A percentile compares a stretch with the other conserved stretches of the same genome.
These are phyloP conservation scores for Neobulgaria alba DNA, from an alignment of 2,329 filamentous ascomycete genomes.

Conservation along the genomic window DNA sequence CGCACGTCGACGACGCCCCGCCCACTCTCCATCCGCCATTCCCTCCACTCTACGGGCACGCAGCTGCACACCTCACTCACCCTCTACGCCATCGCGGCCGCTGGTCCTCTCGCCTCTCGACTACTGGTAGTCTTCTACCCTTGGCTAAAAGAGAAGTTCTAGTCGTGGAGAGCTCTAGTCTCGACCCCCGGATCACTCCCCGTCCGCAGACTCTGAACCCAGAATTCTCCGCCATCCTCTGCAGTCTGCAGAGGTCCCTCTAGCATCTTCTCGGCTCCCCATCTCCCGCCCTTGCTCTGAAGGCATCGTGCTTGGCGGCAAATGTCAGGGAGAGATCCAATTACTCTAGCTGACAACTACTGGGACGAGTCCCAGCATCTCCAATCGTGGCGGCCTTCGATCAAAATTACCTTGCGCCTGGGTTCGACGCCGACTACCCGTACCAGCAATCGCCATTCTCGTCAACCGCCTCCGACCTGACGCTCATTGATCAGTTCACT, in stretches of 20 bases:
- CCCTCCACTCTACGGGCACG: too few species aligned
- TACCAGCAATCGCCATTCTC: constrained; percentile 23
- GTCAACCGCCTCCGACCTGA: constrained; percentile 24
- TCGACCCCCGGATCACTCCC: constrained; percentile 6
- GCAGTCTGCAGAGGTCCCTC: background rate
- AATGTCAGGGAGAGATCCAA: constrained; percentile 17
- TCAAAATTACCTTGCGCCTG: constrained; percentile 23
- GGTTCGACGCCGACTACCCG: constrained; percentile 22
- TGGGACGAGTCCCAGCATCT: constrained; percentile 25
- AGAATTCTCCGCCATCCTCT: background rate
- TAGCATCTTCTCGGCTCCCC: background rate
- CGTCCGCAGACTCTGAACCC: background rate
- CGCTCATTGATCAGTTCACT: constrained; percentile 22
- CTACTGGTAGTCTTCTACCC: too few species aligned
- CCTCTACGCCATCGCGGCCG: too few species aligned
- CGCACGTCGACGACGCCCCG: too few species aligned
- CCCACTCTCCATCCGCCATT: too few species aligned
- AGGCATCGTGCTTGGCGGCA: too few species aligned
- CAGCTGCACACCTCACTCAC: too few species aligned
- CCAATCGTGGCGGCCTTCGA: constrained; percentile 26
- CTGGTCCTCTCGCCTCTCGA: too few species aligned
- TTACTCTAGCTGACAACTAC: constrained; percentile 11
- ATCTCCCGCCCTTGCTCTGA: too few species aligned
- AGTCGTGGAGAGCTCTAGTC: too few species aligned
- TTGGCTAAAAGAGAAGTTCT: too few species aligned